Conservation (phyloP, 768 basidiomycete genomes). For the Panellus pusillus region DNA sequence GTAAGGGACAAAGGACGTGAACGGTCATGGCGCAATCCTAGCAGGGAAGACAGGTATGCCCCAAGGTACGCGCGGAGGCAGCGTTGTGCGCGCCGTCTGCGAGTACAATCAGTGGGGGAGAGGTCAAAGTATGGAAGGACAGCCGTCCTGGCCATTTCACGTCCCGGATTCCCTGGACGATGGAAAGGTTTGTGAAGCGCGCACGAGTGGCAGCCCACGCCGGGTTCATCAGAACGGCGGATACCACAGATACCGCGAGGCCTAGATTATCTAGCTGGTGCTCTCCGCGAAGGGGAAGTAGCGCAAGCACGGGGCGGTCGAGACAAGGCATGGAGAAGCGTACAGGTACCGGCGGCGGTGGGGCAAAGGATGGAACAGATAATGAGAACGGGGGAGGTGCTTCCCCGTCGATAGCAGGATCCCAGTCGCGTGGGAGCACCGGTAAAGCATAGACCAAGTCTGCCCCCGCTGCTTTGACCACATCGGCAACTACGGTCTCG, state of each 20-base stretch:
- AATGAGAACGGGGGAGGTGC: constrained; percentile 32
- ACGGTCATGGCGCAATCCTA: constrained; percentile 15
- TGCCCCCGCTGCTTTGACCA: constrained; percentile 45
- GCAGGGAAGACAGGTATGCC: constrained; percentile 56
- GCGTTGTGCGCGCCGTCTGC: constrained; percentile 95
- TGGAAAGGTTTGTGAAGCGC: constrained; percentile 47
- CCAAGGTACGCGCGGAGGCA: constrained; percentile 69
- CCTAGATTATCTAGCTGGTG: constrained; percentile 90
- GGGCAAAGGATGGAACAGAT: constrained; percentile 27
- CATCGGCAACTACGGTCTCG: constrained; percentile 39
- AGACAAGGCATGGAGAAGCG: constrained; percentile 45
- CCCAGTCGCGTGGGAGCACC: constrained; percentile 37
- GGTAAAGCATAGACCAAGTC: constrained; percentile 37
- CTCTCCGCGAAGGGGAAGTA: constrained; percentile 69
- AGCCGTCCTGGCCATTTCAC: constrained; percentile 84
- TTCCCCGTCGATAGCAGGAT: constrained; percentile 36
- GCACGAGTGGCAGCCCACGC: constrained; percentile 27
- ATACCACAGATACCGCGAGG: constrained; percentile 62
- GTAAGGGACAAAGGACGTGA: constrained; percentile 43
- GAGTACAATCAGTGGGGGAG: constrained; percentile 46
- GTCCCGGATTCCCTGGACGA: constrained; percentile 57
- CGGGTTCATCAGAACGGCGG: constrained; percentile 49
- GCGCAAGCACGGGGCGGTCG: constrained; percentile 41
- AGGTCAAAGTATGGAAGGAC: constrained; percentile 54
- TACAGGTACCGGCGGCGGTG: constrained; percentile 45